Evolutionary conservation across 202 grass and related monocot species (phyloP).

Genomic region (Carex arenaria): DNA sequence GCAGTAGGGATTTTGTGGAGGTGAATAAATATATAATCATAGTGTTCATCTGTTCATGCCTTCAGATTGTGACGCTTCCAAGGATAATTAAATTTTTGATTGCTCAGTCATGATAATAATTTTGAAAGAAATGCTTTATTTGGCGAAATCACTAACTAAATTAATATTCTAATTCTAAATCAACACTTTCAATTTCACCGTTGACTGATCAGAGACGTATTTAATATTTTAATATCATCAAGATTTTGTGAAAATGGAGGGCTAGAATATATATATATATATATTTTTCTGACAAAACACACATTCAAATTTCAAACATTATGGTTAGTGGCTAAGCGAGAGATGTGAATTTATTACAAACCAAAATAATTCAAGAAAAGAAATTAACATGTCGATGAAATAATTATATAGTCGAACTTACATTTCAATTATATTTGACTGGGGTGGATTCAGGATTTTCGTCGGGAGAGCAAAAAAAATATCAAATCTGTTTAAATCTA

Average conservation of each 20-base stretch:
- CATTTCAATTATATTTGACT: neutral
- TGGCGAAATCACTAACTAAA: neutral
- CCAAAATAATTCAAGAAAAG: neutral
- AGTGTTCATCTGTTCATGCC: neutral
- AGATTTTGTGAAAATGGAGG: no score
- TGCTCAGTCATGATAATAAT: neutral
- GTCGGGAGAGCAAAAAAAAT: no score
- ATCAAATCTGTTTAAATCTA: no score
- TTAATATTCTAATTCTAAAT: neutral
- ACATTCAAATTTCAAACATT: neutral
- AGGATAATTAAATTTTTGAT: neutral
- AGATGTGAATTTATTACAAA: neutral
- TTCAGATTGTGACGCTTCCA: neutral
- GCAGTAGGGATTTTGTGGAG: neutral
- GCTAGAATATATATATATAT: no score
- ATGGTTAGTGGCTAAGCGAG: neutral
- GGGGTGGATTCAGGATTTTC: no score
- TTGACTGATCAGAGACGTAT: neutral
- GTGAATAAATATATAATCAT: neutral
- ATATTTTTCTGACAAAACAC: neutral
- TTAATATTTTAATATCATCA: no score
- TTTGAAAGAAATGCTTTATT: neutral
- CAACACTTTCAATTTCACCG: neutral
- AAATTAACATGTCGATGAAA: neutral
- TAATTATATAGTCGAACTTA: neutral